Percentiles rank a stretch among this genome's conserved stretches.
Evolutionary conservation across 345 rosid genomes (phyloP).

Genomic region (Psidium friedrichsthalianum): DNA sequence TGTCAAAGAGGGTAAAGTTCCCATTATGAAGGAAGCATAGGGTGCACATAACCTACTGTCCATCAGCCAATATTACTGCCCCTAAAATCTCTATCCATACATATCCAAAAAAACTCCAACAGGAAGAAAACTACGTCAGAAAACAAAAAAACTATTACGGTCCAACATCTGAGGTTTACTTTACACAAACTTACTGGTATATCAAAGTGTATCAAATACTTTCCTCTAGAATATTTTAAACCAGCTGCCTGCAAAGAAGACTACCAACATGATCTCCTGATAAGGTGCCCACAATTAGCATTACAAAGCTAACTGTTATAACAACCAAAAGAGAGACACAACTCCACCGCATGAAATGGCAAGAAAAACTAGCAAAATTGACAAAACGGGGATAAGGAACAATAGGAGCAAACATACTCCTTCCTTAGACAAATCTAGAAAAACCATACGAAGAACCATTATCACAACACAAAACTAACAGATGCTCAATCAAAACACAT

Average conservation of each 20-base stretch:
- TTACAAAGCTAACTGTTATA: background rate
- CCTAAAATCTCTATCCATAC: background rate
- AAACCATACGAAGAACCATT: background rate
- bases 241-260: conserved; percentile 14
- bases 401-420: background rate
- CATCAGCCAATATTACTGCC: background rate
- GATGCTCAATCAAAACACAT: background rate
- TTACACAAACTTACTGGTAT: conserved; percentile 21
- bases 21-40: background rate
- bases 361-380: background rate
- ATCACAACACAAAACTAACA: background rate
- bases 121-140: background rate
- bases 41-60: background rate
- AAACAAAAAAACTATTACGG: background rate
- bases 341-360: background rate
- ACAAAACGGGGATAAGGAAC: background rate
- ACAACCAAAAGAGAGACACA: background rate
- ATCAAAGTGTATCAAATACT: conserved; percentile 8
- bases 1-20: background rate
- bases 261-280: background rate
- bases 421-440: background rate
- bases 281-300: background rate
- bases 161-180: background rate
- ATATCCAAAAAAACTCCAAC: background rate
- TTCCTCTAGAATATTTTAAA: conserved; percentile 10